These are phyloP conservation scores for Panicum miliaceum DNA, from an alignment of 176 grass and related monocot genomes.

Conservation along the genomic window DNA sequence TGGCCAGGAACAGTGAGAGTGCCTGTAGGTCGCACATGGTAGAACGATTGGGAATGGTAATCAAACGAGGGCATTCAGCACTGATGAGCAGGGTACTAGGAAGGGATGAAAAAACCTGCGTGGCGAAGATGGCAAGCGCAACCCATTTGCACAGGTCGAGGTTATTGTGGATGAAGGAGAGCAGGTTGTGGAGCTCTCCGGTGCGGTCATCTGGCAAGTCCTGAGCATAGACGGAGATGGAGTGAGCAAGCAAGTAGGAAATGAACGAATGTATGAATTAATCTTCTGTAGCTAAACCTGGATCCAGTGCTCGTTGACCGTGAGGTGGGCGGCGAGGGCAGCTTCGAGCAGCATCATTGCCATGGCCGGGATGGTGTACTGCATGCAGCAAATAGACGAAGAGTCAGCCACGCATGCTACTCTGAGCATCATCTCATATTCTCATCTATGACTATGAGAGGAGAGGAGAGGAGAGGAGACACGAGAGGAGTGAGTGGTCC, in stretches of 20 bases:
- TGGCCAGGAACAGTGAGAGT: slow-evolving; percentile 72
- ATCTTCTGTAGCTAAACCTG: slow-evolving; percentile 22
- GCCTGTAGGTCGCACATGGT: slow-evolving; percentile 46
- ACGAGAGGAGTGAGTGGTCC: no score
- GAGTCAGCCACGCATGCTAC: neutral
- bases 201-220: slow-evolving; percentile 80
- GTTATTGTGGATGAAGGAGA: slow-evolving; percentile 73
- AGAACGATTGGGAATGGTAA: neutral
- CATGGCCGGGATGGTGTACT: slow-evolving; percentile 53
- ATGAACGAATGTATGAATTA: no score
- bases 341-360: slow-evolving; percentile 58
- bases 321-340: slow-evolving; percentile 46
- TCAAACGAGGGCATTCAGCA: neutral
- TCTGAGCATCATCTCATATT: no score
- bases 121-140: slow-evolving; percentile 54
- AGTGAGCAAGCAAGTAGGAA: neutral
- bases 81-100: neutral
- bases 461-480: no score
- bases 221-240: slow-evolving; percentile 27
- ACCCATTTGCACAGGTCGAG: slow-evolving; percentile 69
- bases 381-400: neutral
- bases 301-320: slow-evolving; percentile 70
- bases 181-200: slow-evolving; percentile 67
- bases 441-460: no score
- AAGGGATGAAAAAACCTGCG: slow-evolving; percentile 51